Evolutionary conservation across 306 rosid genomes (phyloP).

Genomic region (Senna siamea): DNA sequence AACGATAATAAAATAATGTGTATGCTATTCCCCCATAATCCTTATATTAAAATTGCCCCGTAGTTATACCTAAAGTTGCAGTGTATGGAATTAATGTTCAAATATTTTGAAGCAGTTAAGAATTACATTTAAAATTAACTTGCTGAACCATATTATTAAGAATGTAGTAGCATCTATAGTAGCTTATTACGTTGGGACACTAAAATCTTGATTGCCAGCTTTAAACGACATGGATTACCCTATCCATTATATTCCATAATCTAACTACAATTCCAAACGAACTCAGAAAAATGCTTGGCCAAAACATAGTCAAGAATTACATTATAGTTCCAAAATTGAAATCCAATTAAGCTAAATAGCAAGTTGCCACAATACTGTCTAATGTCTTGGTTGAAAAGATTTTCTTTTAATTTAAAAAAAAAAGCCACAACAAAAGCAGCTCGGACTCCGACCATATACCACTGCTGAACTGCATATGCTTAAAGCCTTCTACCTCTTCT

Average conservation of each 20-base stretch:
- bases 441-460: not conserved
- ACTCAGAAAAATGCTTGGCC: constrained; percentile 26
- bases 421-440: constrained; percentile 6
- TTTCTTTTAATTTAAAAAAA: not conserved
- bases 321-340: constrained; percentile 45
- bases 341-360: constrained; percentile 33
- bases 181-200: too few relatives aligned
- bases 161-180: too few relatives aligned
- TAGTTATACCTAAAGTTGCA: too few relatives aligned
- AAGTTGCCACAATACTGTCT: constrained; percentile 29
- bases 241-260: not conserved
- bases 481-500: constrained; percentile 84
- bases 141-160: too few relatives aligned
- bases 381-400: constrained; percentile 6
- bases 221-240: not conserved
- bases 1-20: too few relatives aligned
- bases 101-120: too few relatives aligned
- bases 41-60: too few relatives aligned
- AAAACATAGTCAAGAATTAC: constrained; percentile 29
- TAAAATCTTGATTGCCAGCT: not conserved
- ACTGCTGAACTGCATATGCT: constrained; percentile 9
- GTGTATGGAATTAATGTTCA: too few relatives aligned
- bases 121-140: too few relatives aligned
- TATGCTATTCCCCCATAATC: too few relatives aligned
- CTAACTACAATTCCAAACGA: not conserved